These are phyloP conservation scores for Echites panduratus DNA, from an alignment of 257 asterid species.

Conservation along the genomic window DNA sequence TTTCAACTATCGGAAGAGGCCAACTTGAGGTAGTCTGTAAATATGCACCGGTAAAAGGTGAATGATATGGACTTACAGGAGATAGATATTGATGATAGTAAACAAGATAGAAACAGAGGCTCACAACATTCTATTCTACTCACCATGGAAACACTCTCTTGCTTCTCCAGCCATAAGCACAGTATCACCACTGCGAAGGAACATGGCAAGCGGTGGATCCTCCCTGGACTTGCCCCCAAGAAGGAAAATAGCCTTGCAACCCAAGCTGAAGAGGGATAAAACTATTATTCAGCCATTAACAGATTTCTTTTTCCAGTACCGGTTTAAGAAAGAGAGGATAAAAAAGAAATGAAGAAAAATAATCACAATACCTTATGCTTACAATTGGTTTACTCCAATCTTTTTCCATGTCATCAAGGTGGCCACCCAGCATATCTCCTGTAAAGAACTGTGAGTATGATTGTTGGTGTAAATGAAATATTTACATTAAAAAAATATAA, in stretches of 20 bases:
- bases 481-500: neutral
- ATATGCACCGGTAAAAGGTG: neutral
- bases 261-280: conserved; percentile 48
- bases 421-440: conserved; percentile 97
- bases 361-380: conserved; percentile 70
- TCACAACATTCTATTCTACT: conserved; percentile 6
- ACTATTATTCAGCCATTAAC: conserved; percentile 11
- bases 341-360: neutral
- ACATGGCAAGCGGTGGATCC: conserved; percentile 69
- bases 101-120: neutral
- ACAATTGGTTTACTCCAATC: conserved; percentile 99
- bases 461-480: neutral
- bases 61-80: neutral
- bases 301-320: neutral
- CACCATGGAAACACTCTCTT: conserved; percentile 94
- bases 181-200: conserved; percentile 85
- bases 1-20: neutral
- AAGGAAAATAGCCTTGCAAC: conserved; percentile 93
- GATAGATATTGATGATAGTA: neutral
- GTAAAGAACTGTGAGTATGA: conserved; percentile 16
- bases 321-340: conserved; percentile 1
- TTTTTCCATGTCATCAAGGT: conserved; percentile 97
- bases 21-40: neutral
- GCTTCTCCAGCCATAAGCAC: conserved; percentile 94
- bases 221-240: conserved; percentile 92